Evolutionary conservation across 306 rosid species (phyloP).

Genomic region (Gleditsia sinensis): DNA sequence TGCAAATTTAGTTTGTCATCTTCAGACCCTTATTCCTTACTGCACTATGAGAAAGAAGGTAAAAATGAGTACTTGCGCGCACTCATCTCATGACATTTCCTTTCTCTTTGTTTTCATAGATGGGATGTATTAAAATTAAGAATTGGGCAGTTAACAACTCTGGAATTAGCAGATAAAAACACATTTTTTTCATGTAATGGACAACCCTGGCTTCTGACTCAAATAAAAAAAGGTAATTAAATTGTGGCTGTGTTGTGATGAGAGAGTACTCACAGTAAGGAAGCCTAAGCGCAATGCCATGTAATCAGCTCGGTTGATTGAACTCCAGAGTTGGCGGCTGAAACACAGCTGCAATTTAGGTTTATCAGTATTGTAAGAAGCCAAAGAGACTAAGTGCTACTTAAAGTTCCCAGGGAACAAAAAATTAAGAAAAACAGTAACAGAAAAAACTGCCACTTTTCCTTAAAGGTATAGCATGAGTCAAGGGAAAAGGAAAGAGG

Average conservation of each 20-base stretch:
- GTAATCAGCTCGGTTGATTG: conserved; percentile 78
- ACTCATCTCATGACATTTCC: not conserved
- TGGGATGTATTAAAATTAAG: not conserved
- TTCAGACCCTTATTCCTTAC: conserved; percentile 15
- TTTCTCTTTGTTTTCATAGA: conserved; percentile 12
- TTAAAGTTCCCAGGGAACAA: not conserved
- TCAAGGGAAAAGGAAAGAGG: too few species aligned
- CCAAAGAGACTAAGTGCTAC: not conserved
- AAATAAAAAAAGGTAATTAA: not conserved
- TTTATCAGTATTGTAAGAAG: conserved; percentile 13
- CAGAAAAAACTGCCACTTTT: conserved; percentile 9
- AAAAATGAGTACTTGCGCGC: not conserved
- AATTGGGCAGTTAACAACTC: not conserved
- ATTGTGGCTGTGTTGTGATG: conserved; percentile 19
- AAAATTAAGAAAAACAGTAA: not conserved
- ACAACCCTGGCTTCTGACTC: not conserved
- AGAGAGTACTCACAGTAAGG: conserved; percentile 58
- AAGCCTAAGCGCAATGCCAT: conserved; percentile 94
- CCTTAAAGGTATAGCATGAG: too few species aligned
- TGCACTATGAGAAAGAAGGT: conserved; percentile 22
- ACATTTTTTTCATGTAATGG: not conserved
- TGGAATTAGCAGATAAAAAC: too few species aligned
- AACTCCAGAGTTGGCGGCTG: conserved; percentile 95
- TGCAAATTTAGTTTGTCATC: conserved; percentile 30
- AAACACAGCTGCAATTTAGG: conserved; percentile 78